Base-by-base conservation (phyloP, 768 basidiomycete genomes). In the Tylopilus sp. region DNA sequence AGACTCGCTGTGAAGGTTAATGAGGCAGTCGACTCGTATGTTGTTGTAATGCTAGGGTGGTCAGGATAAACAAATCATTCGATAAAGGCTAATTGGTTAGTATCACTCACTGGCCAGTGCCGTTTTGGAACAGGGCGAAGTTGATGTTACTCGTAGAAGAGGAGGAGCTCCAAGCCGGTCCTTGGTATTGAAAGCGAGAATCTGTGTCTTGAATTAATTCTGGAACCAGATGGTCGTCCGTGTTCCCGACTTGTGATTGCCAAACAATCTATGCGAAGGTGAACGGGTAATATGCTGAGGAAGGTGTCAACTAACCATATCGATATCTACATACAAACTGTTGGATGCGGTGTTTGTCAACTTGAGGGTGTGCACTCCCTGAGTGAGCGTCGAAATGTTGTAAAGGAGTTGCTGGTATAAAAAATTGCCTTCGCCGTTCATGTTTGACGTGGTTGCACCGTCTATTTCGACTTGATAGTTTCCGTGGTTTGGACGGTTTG, bases 401-500 rank as follows among this genome's bases (percentile, higher is more conserved):
- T 74, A 80, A n/a, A 81, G 62, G 5, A 62, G 46, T 21, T 70
- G 67, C 57, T 79, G 76, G 55, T 75, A 81, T 18, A 60, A 18
- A 28, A 57, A 42, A 39, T 58, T 60, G 30, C 44, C 46, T 9
- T 52, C 38, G 11, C 76, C 77, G 49, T 68, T 68, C 18, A 53
- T 46, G 23, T 52, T 43, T 13, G 65, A 49, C 40, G 62, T 73
- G 26, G 50, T 52, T 10, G 43, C 56, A 25, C 65, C 50, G 61
- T 82, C 79, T 2, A 81, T 59, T 25, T 64, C 79, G 1, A 81
- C 59, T 26, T 64, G 61, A 38, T 72, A 82, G 11, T 47, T 57
- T 0, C 80, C 79, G 56, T 80, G 77, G 47, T 78, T 78, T 6
- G 49, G 36, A 21, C 79, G 70, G 47, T 77, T 76, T 2, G 78